Conservation (phyloP, 1,284 basidiomycete genomes). For the Tremellales sp. region DNA sequence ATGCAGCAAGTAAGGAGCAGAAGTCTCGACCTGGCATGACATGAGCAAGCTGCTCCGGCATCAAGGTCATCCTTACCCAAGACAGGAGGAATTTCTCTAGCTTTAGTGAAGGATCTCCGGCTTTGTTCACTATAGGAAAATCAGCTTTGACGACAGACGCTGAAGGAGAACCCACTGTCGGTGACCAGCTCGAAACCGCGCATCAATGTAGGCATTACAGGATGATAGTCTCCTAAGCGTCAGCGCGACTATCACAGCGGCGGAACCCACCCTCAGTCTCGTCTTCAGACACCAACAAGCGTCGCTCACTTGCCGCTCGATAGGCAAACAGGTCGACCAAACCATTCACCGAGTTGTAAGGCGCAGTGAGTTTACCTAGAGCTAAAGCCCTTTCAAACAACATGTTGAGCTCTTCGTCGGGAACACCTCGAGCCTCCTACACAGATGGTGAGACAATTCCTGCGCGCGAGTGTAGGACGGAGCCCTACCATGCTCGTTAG, state of each 20-base stretch:
- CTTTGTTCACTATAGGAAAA: constrained; percentile 43
- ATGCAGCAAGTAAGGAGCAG: constrained; percentile 20
- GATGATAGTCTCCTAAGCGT: constrained; percentile 2
- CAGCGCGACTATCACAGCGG: neutral
- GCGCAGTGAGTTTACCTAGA: constrained; percentile 14
- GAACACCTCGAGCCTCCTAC: constrained; percentile 16
- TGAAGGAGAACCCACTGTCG: constrained; percentile 45
- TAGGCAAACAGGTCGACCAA: constrained; percentile 46
- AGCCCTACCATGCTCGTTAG: constrained; percentile 18
- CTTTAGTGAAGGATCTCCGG: constrained; percentile 60
- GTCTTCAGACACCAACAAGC: constrained; percentile 2
- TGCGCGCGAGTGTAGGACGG: too few relatives aligned
- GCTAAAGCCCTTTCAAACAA: constrained; percentile 18
- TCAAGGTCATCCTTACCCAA: constrained; percentile 56
- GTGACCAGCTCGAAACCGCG: constrained; percentile 31
- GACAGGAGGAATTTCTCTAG: constrained; percentile 75
- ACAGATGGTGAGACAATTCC: constrained; percentile 7
- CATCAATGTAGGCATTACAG: constrained; percentile 20
- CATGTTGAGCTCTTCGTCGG: constrained; percentile 2
- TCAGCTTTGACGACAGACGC: neutral
- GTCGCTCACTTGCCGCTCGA: constrained; percentile 18
- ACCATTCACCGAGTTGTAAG: constrained; percentile 9
- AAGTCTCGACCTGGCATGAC: constrained; percentile 29
- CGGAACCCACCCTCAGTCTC: constrained; percentile 3
- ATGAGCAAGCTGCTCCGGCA: neutral